A percentile compares a stretch with the other conserved stretches of the same genome.
Evolutionary conservation across 306 rosid genomes (phyloP).

Genomic region (Rosa rugosa): DNA sequence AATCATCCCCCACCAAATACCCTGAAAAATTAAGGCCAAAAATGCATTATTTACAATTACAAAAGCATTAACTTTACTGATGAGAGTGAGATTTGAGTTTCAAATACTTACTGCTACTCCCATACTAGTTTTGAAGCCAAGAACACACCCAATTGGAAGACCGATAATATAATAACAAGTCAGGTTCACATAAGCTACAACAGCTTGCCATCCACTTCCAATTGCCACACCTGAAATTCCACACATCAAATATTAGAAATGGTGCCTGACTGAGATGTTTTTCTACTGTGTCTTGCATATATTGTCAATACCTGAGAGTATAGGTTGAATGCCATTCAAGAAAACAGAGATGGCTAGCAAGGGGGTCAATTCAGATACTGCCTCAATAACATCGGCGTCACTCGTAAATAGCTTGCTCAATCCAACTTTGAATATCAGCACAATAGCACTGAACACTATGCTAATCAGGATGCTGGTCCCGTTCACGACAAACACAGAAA

Average conservation of each 20-base stretch:
- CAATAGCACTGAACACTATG: constrained; percentile 37
- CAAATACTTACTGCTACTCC: constrained; percentile 56
- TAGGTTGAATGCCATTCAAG: constrained; percentile 67
- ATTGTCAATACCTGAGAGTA: constrained; percentile 41
- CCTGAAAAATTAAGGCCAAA: constrained; percentile 28
- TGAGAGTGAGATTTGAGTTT: constrained; percentile 1
- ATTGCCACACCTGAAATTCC: constrained; percentile 62
- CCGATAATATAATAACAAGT: constrained; percentile 57
- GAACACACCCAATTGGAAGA: constrained; percentile 65
- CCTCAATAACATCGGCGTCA: constrained; percentile 51
- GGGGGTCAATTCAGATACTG: constrained; percentile 53
- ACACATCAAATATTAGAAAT: neutral
- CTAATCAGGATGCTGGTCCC: constrained; percentile 66
- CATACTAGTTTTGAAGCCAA: constrained; percentile 58
- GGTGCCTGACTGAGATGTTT: neutral
- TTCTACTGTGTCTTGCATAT: neutral
- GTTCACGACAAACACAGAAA: constrained; percentile 57
- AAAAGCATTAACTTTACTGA: neutral
- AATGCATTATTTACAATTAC: neutral
- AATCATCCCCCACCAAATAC: constrained; percentile 81
- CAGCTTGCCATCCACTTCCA: constrained; percentile 84
- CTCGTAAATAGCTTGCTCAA: constrained; percentile 65
- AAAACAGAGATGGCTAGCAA: constrained; percentile 70
- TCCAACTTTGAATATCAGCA: constrained; percentile 42
- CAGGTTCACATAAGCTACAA: constrained; percentile 73